Conservation (phyloP, 2,329 filamentous ascomycete species). For the Dactylellina cionopaga region DNA sequence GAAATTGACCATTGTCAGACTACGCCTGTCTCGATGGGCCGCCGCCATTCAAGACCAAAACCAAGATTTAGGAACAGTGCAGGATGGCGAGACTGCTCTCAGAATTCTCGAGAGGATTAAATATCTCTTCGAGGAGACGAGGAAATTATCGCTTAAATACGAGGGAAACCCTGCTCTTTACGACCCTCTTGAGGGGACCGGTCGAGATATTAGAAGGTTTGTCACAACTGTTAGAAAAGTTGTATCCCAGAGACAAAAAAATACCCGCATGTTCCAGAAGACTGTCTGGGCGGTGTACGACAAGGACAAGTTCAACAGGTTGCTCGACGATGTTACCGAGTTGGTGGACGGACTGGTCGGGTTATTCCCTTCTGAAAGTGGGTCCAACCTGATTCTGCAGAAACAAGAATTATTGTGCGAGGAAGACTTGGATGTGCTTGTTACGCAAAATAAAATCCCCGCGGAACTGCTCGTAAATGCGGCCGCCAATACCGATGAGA, state of each 20-base stretch:
- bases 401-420: constrained; percentile 7
- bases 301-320: constrained; percentile 7
- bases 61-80: not conserved
- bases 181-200: constrained; percentile 3
- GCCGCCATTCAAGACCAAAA: constrained; percentile 7
- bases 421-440: constrained; percentile 1
- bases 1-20: constrained; percentile 14
- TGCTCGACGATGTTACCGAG: constrained; percentile 11
- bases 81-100: constrained; percentile 6
- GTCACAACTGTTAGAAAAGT: constrained; percentile 6
- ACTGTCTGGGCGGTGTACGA: constrained; percentile 25
- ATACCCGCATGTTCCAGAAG: not conserved
- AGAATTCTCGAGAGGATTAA: constrained; percentile 13
- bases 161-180: not conserved
- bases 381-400: not conserved
- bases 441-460: not conserved
- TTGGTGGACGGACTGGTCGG: constrained; percentile 16
- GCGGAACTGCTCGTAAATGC: not conserved
- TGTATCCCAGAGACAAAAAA: constrained; percentile 1
- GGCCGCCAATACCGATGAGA: not conserved
- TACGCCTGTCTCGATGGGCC: constrained; percentile 21
- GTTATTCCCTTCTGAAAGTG: not conserved
- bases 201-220: not conserved
- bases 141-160: constrained; percentile 9
- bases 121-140: constrained; percentile 8